Percentiles rank a stretch among this genome's conserved stretches.
Evolutionary conservation across 2,329 filamentous ascomycete species (phyloP).

Genomic region (Botrytis deweyae): DNA sequence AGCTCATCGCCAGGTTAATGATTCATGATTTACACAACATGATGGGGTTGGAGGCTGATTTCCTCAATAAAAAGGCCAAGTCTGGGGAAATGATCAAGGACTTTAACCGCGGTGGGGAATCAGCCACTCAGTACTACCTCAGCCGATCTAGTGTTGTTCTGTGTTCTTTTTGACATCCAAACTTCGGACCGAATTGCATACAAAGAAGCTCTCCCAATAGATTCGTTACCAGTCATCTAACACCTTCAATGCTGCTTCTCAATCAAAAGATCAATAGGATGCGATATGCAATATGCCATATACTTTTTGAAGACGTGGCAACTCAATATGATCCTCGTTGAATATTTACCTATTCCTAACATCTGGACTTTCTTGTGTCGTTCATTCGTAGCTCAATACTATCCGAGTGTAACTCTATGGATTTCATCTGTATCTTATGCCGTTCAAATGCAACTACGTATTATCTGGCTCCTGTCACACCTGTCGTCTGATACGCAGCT

Average conservation of each 20-base stretch:
- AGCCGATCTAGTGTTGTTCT: background rate
- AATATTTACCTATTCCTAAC: background rate
- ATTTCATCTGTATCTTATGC: background rate
- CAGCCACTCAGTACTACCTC: background rate
- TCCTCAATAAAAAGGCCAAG: background rate
- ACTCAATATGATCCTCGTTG: too few species aligned
- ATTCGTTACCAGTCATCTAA: background rate
- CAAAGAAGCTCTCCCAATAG: background rate
- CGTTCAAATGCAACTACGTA: background rate
- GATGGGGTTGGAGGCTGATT: background rate
- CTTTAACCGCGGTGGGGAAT: background rate
- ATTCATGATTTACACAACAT: background rate
- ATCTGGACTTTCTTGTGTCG: background rate
- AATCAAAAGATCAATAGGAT: background rate
- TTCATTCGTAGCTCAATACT: background rate
- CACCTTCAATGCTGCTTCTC: background rate
- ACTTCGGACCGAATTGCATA: conserved; percentile 11
- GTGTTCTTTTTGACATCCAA: background rate
- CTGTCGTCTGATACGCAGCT: conserved; percentile 1
- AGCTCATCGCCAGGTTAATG: background rate
- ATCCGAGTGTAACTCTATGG: background rate
- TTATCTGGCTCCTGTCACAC: background rate
- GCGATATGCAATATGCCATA: background rate
- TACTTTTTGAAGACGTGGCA: background rate
- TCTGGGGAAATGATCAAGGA: conserved; percentile 15